These are phyloP conservation scores for Epichloe scottii DNA, from an alignment of 2,329 filamentous ascomycete species.

Conservation along the genomic window DNA sequence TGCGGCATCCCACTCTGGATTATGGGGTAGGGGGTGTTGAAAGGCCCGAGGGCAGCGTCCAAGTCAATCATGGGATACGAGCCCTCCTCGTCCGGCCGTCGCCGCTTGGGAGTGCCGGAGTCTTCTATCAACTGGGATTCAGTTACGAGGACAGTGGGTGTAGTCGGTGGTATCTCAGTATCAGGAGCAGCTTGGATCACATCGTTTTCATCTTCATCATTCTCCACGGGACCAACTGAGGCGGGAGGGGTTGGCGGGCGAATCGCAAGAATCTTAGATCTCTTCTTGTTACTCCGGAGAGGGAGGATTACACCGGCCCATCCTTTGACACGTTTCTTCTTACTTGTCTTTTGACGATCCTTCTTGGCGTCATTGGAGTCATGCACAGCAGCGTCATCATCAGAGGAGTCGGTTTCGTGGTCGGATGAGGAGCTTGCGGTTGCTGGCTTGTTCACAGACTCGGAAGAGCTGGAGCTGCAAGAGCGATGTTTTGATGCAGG, in stretches of 20 bases:
- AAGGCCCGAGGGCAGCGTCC: slow-evolving; percentile 84
- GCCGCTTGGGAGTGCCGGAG: slow-evolving; percentile 13
- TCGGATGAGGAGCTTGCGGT: slow-evolving; percentile 23
- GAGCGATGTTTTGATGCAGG: slow-evolving; percentile 36
- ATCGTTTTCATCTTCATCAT: slow-evolving; percentile 18
- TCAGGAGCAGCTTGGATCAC: slow-evolving; percentile 11
- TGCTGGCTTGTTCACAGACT: slow-evolving; percentile 20
- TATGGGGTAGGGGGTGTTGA: slow-evolving; percentile 65
- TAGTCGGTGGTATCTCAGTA: slow-evolving; percentile 14
- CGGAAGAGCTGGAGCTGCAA: slow-evolving; percentile 33
- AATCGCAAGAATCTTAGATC: slow-evolving; percentile 24
- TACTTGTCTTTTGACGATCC: slow-evolving; percentile 22
- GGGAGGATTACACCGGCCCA: slow-evolving; percentile 59
- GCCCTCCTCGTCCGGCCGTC: slow-evolving; percentile 44
- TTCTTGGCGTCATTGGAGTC: slow-evolving; percentile 15
- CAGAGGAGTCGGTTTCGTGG: slow-evolving; percentile 19
- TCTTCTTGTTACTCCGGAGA: slow-evolving; percentile 36
- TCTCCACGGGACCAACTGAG: slow-evolving; percentile 16
- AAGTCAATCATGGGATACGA: slow-evolving; percentile 80
- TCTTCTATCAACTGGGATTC: slow-evolving; percentile 22
- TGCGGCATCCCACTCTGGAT: slow-evolving; percentile 55
- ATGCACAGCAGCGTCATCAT: slow-evolving; percentile 11
- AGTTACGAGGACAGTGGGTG: slow-evolving; percentile 29
- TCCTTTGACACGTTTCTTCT: slow-evolving; percentile 60
- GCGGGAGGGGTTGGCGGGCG: slow-evolving; percentile 36